Evolutionary conservation across 1,284 basidiomycete species (phyloP), one percentile per base, ranked within the genome.

Genomic region (Filobasidium uniguttulatum): DNA sequence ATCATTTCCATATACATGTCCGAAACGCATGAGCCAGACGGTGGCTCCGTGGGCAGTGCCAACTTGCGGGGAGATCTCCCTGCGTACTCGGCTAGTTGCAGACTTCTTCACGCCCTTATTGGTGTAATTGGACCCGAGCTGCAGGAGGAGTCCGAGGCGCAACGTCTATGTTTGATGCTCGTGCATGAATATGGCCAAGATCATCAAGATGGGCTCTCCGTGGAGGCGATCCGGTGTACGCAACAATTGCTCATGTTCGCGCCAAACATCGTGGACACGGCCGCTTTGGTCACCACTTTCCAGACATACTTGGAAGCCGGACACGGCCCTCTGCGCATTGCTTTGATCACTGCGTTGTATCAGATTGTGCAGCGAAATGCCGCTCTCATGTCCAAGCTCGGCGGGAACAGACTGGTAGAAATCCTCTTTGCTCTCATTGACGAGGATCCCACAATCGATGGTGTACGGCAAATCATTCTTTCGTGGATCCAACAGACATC

Each of bases 201-300:
- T 62, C 77, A 80, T 2, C 88, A 96, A 59, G 86, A 93, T 59
- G 83, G 83, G 0, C 81, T 93, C 46, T 77, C 82, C 23, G 85
- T 96, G 0, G 90, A 98, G 65, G 89, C 90, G 1, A 90, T 96
- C 69, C 86, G 85, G 67, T 93, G 90, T 62, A 82, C 88, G 17
- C 93, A 98, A 63, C 91, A 97, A 65, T 84, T 97, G 71, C 76
- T 94, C 28, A 90, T 99, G 80, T 97, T 98, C 60, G 83, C 88
- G 0, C 81, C 88, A 0, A 78, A 85, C 51, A 77, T 86, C 52
- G 79, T 88, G 53, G 75, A 88, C 52, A 77, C 88, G 6, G 82
- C 85, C 0, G 78, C 79, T 45, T 74, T 91, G 3, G 82, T 94
- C 20, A 71, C 74, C 30, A 79, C 76, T 31, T 85, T 94, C 68